phyloP scores from a whole-genome alignment of 257 asterid genomes.

The Solanum chilense region DNA sequence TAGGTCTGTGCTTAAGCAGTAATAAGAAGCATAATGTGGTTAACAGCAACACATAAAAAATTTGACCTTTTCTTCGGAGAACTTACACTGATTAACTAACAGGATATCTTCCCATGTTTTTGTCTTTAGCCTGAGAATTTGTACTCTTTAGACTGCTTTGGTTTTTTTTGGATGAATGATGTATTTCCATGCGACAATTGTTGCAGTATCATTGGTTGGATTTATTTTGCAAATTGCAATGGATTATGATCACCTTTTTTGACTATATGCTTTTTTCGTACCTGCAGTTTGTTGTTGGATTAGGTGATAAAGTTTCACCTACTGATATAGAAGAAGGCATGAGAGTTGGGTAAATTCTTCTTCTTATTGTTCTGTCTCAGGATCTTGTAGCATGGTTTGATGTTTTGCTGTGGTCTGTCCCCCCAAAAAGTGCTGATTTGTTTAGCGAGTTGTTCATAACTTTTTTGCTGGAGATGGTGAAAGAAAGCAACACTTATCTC shows the following conservation, averaged over 20 bases:
- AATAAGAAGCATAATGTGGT: neutral
- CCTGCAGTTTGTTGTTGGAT: conserved; percentile 89
- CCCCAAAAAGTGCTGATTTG: neutral
- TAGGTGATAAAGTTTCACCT: conserved; percentile 94
- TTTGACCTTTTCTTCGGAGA: neutral
- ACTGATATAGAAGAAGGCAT: conserved; percentile 98
- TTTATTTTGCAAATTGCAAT: neutral
- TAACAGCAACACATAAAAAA: neutral
- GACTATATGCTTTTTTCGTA: conserved; percentile 5
- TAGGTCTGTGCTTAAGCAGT: neutral
- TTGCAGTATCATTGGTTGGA: neutral
- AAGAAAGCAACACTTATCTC: neutral
- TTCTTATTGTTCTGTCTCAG: neutral
- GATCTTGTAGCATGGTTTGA: neutral
- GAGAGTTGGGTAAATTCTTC: conserved; percentile 75
- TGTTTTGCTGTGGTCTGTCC: neutral
- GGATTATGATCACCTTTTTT: conserved; percentile 24
- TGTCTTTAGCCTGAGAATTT: neutral
- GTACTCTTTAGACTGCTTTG: neutral
- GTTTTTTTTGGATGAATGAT: neutral
- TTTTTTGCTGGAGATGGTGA: neutral
- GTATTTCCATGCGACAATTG: neutral
- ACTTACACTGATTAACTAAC: neutral
- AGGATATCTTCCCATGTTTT: neutral
- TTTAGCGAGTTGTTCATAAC: neutral